Evolutionary conservation across 2,329 filamentous ascomycete species (phyloP).

Genomic region (Sclerotinia trifoliorum): DNA sequence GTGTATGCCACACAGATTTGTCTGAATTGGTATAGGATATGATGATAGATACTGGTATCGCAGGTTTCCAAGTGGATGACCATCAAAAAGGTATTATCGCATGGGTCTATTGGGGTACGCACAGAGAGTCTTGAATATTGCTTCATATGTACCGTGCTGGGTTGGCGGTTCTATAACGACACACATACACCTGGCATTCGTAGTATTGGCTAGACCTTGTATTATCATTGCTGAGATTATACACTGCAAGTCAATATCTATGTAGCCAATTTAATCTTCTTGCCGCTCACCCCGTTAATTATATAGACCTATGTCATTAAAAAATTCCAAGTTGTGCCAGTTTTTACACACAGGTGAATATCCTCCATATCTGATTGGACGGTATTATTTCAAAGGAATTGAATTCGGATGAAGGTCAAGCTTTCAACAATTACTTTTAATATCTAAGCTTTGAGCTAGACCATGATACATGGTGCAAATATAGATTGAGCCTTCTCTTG

Average conservation of each 20-base stretch:
- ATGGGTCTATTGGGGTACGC: neutral
- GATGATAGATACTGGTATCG: neutral
- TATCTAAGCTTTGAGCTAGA: neutral
- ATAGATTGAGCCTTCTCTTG: neutral
- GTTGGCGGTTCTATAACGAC: neutral
- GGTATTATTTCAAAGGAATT: neutral
- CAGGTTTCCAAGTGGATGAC: neutral
- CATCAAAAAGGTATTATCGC: neutral
- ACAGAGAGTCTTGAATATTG: neutral
- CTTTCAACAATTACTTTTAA: neutral
- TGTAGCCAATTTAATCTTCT: conserved; percentile 6
- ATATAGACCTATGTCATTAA: neutral
- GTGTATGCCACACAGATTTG: neutral
- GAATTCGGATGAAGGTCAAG: neutral
- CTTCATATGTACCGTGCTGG: neutral
- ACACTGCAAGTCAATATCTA: conserved; percentile 5
- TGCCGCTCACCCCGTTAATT: neutral
- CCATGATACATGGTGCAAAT: neutral
- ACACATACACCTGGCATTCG: neutral
- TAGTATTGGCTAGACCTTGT: neutral
- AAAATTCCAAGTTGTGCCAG: neutral
- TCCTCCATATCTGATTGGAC: neutral
- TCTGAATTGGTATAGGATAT: too few species aligned
- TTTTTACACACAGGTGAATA: neutral
- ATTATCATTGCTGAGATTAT: neutral